Evolutionary conservation across 495 filamentous ascomycete genomes (phyloP), one percentile per base, ranked within the genome.

Genomic region (Neohortaea acidophila): DNA sequence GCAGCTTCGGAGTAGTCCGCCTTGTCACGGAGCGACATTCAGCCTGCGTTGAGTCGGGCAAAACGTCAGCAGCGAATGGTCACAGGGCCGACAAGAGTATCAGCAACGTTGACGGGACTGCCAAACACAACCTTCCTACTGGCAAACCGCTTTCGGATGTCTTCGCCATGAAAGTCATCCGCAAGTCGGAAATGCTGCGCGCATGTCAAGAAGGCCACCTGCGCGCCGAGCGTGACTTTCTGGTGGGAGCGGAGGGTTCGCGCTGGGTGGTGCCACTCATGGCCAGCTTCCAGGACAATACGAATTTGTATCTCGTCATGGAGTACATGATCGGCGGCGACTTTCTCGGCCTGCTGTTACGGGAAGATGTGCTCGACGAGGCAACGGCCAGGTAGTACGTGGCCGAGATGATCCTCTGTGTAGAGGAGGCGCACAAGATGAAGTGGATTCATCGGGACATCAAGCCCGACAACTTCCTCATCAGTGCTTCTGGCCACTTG

Each of bases 281-380:
- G 41, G 69, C 81, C 33, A 87, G 81, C 49, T 93, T 96, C 51
- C 83, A 96, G 54, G 87, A 96, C 56, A 62, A 66, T 23, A 67
- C 68, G 13, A 79, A 83, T 49, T 63, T 96, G 19, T 94, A 94
- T 51, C 72, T 96, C 9, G 79, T 92, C 39, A 94, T 94, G 84
- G 85, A 96, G 41, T 96, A 92, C 52, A 91, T 92, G 82, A 76
- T 91, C 5, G 87, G 87, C 12, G 87, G 87, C 2, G 87, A 96
- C 53, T 94, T 96, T 47, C 66, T 96, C 2, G 80, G 81, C 1
- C 61, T 92, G 4, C 58, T 96, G 8, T 79, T 93, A 44, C 76
- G 85, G 19, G 79, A 84, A 52, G 77, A 82, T 39, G 70, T 78
- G 2, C 68, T 96, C 7, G 70, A 69, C 37, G 87, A 96, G 56